These are phyloP conservation scores for Kluyveromyces sp. DNA, from an alignment of 1,139 yeast species.

Conservation along the genomic window DNA sequence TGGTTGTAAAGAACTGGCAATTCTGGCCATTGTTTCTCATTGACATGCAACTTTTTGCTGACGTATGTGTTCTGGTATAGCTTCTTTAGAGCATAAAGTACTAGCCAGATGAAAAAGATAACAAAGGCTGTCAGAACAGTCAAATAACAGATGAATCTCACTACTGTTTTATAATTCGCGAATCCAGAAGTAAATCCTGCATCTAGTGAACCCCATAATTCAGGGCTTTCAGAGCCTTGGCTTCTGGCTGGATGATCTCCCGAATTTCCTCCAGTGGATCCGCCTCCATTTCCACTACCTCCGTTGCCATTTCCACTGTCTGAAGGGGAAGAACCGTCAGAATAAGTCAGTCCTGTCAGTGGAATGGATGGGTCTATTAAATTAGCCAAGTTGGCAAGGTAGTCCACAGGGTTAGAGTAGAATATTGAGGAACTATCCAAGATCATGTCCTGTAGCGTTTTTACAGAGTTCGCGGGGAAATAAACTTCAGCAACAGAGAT, in stretches of 20 bases:
- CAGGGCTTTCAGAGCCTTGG: background rate
- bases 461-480: constrained; percentile 46
- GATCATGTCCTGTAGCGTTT: constrained; percentile 40
- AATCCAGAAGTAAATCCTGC: constrained; percentile 4
- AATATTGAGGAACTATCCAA: constrained; percentile 39
- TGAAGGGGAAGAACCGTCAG: constrained; percentile 11
- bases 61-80: constrained; percentile 4
- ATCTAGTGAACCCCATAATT: constrained; percentile 5
- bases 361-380: constrained; percentile 60
- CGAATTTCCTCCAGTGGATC: background rate
- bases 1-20: constrained; percentile 4
- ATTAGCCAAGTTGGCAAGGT: constrained; percentile 42
- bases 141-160: constrained; percentile 8
- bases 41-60: background rate
- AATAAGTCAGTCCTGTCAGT: constrained; percentile 40
- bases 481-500: constrained; percentile 73
- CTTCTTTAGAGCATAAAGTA: constrained; percentile 4
- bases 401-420: constrained; percentile 44
- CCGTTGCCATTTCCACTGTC: constrained; percentile 5
- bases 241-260: constrained; percentile 2
- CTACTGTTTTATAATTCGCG: background rate
- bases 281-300: constrained; percentile 5
- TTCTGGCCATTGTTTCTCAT: constrained; percentile 7
- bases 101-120: constrained; percentile 8
- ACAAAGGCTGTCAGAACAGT: constrained; percentile 7